These are phyloP conservation scores for Butyriboletus loyo DNA, from an alignment of 768 basidiomycete genomes.

Conservation along the genomic window DNA sequence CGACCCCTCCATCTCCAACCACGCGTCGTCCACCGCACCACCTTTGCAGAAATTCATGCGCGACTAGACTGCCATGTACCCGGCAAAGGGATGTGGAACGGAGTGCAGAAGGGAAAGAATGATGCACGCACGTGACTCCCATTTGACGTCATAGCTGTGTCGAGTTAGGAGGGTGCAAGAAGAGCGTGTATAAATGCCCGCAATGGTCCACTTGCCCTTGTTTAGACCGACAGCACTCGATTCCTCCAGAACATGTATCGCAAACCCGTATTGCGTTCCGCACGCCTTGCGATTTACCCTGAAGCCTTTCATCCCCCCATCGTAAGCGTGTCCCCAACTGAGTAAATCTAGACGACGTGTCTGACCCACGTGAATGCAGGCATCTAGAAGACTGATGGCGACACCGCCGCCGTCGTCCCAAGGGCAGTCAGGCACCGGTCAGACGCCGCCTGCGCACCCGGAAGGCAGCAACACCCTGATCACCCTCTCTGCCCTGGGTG, in stretches of 20 bases:
- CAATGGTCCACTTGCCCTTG: background rate
- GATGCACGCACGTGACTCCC: background rate
- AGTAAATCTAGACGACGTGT: background rate
- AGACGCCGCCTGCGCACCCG: background rate
- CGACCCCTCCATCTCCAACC: no score
- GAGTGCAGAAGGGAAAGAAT: no score
- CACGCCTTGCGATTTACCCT: conserved; percentile 13
- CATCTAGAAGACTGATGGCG: conserved; percentile 15
- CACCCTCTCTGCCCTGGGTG: conserved; percentile 30
- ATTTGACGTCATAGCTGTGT: background rate
- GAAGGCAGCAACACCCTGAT: conserved; percentile 29
- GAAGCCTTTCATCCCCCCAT: background rate
- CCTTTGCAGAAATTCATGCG: no score
- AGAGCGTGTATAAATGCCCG: background rate
- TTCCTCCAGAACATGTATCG: conserved; percentile 10
- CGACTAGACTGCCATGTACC: no score
- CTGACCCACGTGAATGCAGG: conserved; percentile 4
- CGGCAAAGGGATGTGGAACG: no score
- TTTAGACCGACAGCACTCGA: background rate
- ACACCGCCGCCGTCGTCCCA: conserved; percentile 11
- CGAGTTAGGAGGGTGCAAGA: background rate
- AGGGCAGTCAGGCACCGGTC: conserved; percentile 1
- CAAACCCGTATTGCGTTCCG: conserved; percentile 7
- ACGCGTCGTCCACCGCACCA: no score
- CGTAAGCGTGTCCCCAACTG: conserved; percentile 3